Conservation (phyloP, 2,329 filamentous ascomycete genomes). For the Thelonectria rubi region DNA sequence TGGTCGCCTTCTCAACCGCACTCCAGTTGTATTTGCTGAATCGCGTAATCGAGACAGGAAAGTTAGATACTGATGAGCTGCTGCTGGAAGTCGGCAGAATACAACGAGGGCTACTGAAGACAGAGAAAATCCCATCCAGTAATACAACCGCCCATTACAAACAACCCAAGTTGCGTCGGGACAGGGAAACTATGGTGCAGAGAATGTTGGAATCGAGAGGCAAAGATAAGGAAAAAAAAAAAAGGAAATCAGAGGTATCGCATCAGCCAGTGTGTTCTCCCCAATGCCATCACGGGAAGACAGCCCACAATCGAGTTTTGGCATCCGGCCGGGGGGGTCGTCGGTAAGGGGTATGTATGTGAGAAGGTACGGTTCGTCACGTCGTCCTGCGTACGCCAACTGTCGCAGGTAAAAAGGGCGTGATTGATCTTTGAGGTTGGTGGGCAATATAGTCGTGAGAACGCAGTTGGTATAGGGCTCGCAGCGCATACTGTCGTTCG, state of each 20-base stretch:
- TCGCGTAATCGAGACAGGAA: conserved; percentile 27
- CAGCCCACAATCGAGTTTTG: conserved; percentile 36
- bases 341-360: conserved; percentile 44
- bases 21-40: conserved; percentile 28
- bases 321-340: conserved; percentile 37
- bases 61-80: conserved; percentile 31
- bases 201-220: conserved; percentile 45
- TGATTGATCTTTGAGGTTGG: conserved; percentile 44
- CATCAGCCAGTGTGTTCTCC: conserved; percentile 43
- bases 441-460: conserved; percentile 45
- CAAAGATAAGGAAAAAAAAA: conserved; percentile 37
- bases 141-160: conserved; percentile 49
- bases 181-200: conserved; percentile 48
- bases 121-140: conserved; percentile 47
- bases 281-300: conserved; percentile 38
- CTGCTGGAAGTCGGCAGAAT: conserved; percentile 33
- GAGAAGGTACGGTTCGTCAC: conserved; percentile 50
- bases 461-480: conserved; percentile 44
- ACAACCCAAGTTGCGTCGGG: conserved; percentile 43
- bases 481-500: conserved; percentile 42
- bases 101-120: conserved; percentile 44
- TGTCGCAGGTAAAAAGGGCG: conserved; percentile 46
- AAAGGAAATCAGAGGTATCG: conserved; percentile 48
- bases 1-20: conserved; percentile 36
- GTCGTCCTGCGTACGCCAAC: conserved; percentile 52